Evolutionary conservation across 345 rosid genomes (phyloP).

Genomic region (Bruguiera parviflora): DNA sequence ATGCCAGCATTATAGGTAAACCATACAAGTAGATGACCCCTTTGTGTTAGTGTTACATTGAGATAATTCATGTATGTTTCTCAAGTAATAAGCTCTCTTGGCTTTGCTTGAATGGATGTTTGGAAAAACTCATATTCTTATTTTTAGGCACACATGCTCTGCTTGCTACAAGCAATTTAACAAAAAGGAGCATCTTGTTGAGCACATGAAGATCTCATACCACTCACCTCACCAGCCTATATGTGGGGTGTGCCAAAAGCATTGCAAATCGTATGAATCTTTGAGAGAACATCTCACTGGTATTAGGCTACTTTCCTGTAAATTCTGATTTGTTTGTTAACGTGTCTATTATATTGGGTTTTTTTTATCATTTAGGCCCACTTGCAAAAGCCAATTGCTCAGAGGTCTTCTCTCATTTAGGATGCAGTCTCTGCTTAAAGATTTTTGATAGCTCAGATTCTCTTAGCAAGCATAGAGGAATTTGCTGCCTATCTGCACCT

Average conservation of each 20-base stretch:
- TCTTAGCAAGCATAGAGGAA: conserved; percentile 41
- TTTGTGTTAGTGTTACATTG: too few species aligned
- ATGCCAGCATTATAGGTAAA: too few species aligned
- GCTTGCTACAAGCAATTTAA: conserved; percentile 78
- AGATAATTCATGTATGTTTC: too few species aligned
- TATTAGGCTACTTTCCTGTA: conserved; percentile 15
- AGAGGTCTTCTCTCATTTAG: conserved; percentile 41
- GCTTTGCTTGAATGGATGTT: neutral
- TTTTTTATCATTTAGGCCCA: conserved; percentile 33
- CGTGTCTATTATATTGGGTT: neutral
- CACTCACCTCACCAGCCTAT: conserved; percentile 74
- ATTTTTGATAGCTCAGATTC: conserved; percentile 39
- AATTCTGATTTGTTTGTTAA: neutral
- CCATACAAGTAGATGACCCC: too few species aligned
- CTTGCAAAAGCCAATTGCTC: conserved; percentile 44
- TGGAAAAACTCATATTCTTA: neutral
- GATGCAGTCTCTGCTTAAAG: conserved; percentile 59
- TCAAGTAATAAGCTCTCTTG: neutral
- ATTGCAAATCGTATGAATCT: conserved; percentile 66
- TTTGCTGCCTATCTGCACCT: conserved; percentile 45
- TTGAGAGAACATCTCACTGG: conserved; percentile 64
- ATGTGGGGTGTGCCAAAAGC: conserved; percentile 66
- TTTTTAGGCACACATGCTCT: conserved; percentile 55
- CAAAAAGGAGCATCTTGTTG: conserved; percentile 65
- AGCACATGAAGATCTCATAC: conserved; percentile 70